Evolutionary conservation across 192 early-diverging fungal genomes (phyloP).

Genomic region (Coemansia sp.): DNA sequence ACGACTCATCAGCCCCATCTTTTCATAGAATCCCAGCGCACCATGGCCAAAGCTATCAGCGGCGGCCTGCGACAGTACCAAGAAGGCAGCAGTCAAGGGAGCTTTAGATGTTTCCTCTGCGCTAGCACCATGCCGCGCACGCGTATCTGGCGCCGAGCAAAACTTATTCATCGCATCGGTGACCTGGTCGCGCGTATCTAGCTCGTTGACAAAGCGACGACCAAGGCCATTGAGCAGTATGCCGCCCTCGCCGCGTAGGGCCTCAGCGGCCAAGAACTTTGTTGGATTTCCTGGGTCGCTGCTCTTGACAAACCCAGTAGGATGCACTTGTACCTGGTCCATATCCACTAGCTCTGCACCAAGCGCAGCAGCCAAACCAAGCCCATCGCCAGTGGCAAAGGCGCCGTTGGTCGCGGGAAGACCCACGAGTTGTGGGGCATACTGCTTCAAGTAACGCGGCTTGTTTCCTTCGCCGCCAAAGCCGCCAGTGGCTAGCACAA

Average conservation of each 20-base stretch:
- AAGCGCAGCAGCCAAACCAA: conserved; percentile 77
- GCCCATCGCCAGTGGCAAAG: conserved; percentile 93
- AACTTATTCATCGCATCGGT: conserved; percentile 85
- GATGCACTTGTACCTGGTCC: conserved; percentile 96
- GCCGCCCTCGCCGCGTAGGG: conserved; percentile 92
- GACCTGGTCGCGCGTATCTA: conserved; percentile 92
- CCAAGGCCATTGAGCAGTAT: conserved; percentile 78
- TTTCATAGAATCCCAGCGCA: conserved; percentile 47
- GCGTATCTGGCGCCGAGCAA: conserved; percentile 18
- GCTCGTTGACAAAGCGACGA: conserved; percentile 88
- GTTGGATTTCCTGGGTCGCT: conserved; percentile 86
- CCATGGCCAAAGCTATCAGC: conserved; percentile 46
- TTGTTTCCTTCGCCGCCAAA: conserved; percentile 88
- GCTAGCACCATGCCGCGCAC: conserved; percentile 11
- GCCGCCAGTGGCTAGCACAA: conserved; percentile 92
- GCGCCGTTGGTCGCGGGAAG: conserved; percentile 91
- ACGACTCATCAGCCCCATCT: conserved; percentile 39
- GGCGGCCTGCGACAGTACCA: conserved; percentile 47
- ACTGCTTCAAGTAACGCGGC: conserved; percentile 74
- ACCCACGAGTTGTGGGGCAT: conserved; percentile 72
- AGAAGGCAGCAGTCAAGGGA: conserved; percentile 29
- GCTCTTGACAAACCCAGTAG: conserved; percentile 92
- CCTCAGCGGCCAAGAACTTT: conserved; percentile 95
- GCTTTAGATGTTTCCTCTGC: background rate
- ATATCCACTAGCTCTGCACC: conserved; percentile 89